Conservation (phyloP, 176 grass and related monocot species). For the Oryza coarctata region DNA sequence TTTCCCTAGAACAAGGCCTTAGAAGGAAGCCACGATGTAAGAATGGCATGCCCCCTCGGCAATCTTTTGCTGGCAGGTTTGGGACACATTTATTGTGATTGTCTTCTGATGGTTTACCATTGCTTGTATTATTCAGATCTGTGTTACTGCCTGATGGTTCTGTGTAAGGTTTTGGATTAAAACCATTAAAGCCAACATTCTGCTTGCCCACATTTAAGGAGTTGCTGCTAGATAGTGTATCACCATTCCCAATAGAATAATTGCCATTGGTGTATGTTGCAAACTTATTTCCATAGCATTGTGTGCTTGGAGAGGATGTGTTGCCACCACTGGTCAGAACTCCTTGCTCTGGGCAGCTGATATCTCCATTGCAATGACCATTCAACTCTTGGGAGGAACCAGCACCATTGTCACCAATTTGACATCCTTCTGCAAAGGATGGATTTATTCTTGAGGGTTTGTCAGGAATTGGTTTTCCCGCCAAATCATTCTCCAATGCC, state of each 20-base stretch:
- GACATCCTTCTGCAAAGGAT: conserved; percentile 32
- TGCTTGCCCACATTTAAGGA: conserved; percentile 18
- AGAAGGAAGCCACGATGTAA: conserved; percentile 38
- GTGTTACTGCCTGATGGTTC: conserved; percentile 33
- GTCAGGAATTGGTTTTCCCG: conserved; percentile 51
- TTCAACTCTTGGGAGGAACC: conserved; percentile 36
- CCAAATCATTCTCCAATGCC: conserved; percentile 32
- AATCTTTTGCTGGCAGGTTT: conserved; percentile 6
- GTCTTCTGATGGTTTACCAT: neutral
- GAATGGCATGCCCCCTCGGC: conserved; percentile 43
- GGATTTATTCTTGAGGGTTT: conserved; percentile 50
- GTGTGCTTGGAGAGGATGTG: conserved; percentile 33
- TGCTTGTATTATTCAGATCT: conserved; percentile 22
- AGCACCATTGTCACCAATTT: conserved; percentile 16
- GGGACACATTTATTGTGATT: neutral
- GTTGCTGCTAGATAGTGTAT: neutral
- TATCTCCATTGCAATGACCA: conserved; percentile 45
- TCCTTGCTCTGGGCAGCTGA: conserved; percentile 33
- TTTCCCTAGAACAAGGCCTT: conserved; percentile 24
- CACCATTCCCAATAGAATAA: conserved; percentile 7
- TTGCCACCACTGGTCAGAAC: conserved; percentile 10
- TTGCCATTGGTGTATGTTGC: conserved; percentile 11
- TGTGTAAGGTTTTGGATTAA: conserved; percentile 43
- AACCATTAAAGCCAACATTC: conserved; percentile 35
- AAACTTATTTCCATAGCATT: conserved; percentile 41